phyloP scores from a whole-genome alignment of 148 eudicot genomes.

The Oxyria digyna region DNA sequence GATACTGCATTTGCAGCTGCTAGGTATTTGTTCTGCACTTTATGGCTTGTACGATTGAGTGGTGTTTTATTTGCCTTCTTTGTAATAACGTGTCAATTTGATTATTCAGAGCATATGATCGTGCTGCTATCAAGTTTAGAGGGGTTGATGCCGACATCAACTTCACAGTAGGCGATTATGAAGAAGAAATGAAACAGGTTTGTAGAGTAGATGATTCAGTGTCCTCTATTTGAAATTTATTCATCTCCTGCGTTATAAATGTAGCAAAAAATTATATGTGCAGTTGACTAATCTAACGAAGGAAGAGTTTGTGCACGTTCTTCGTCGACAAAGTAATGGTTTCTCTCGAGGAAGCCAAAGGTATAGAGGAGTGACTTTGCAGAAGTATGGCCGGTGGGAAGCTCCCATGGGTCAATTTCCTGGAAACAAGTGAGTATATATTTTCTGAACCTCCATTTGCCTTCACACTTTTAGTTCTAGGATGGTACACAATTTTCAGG shows the following conservation, averaged over 20 bases:
- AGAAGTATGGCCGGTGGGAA: constrained; percentile 2
- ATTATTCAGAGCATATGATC: constrained; percentile 70
- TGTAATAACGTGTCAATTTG: not conserved
- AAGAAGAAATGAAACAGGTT: constrained; percentile 79
- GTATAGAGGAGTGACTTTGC: constrained; percentile 5
- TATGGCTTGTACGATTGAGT: not conserved
- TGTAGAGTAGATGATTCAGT: not conserved
- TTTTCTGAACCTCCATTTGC: not conserved
- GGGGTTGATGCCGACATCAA: constrained; percentile 92
- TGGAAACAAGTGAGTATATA: not conserved
- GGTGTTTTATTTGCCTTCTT: not conserved
- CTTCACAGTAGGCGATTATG: constrained; percentile 50
- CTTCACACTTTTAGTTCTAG: not conserved
- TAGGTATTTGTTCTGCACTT: constrained; percentile 28
- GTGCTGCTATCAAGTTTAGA: constrained; percentile 83
- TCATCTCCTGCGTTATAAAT: not conserved
- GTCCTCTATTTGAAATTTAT: not conserved
- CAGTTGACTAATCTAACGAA: constrained; percentile 2
- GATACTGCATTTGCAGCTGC: constrained; percentile 93
- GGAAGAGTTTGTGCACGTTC: constrained; percentile 5
- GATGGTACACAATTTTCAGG: not conserved
- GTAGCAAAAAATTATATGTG: not conserved
- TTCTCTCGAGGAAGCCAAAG: constrained; percentile 1
- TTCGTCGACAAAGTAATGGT: constrained; percentile 7
- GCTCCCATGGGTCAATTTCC: constrained; percentile 6